Conservation (phyloP, 2,329 filamentous ascomycete genomes). For the Elsinoe fawcettii region DNA sequence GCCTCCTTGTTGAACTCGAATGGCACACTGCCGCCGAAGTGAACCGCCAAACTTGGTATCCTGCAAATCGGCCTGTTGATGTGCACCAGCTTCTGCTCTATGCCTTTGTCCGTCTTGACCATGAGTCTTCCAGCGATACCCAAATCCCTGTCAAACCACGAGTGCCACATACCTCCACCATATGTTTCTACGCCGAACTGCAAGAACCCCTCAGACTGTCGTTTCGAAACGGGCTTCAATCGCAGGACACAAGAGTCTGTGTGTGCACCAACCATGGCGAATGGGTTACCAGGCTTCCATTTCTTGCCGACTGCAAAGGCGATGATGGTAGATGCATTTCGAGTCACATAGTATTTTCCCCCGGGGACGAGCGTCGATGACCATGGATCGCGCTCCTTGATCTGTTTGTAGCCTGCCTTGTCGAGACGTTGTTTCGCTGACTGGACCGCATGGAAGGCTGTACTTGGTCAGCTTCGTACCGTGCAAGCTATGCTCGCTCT, state of each 20-base stretch:
- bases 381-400: constrained; percentile 90
- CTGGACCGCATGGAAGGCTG: constrained; percentile 89
- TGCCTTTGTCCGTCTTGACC: constrained; percentile 64
- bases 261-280: constrained; percentile 89
- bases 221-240: constrained; percentile 91
- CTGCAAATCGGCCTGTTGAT: constrained; percentile 83
- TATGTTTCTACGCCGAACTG: constrained; percentile 97
- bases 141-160: constrained; percentile 93
- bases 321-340: constrained; percentile 85
- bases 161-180: constrained; percentile 94
- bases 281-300: constrained; percentile 86
- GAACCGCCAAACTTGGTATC: constrained; percentile 89
- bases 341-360: constrained; percentile 92
- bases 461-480: constrained; percentile 15
- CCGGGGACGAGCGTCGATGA: constrained; percentile 68
- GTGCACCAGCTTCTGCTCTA: constrained; percentile 79
- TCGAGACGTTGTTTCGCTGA: constrained; percentile 68
- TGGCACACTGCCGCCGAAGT: constrained; percentile 75
- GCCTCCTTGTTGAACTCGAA: constrained; percentile 97
- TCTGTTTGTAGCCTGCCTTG: constrained; percentile 75
- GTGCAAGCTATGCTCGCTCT: constrained; percentile 24
- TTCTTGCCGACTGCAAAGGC: constrained; percentile 85
- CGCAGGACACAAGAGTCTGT: constrained; percentile 90
- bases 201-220: constrained; percentile 74
- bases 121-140: constrained; percentile 83